phyloP scores from a whole-genome alignment of 371 early-diverging fungal species.

The Haplosporangium sp. region DNA sequence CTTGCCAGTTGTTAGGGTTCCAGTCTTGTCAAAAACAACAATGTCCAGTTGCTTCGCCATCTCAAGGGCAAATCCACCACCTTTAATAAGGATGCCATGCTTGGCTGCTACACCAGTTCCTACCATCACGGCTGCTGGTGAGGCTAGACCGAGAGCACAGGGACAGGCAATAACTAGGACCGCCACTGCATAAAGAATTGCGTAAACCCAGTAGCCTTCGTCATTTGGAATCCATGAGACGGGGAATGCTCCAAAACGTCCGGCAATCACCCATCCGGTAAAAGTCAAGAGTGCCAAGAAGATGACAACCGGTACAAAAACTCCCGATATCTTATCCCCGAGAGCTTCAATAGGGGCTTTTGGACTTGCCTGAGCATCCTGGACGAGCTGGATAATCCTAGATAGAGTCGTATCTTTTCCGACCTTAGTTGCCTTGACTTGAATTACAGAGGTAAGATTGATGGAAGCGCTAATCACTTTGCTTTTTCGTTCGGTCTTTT shows the following conservation, averaged over 20 bases:
- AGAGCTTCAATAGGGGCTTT: constrained; percentile 75
- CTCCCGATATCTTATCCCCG: constrained; percentile 72
- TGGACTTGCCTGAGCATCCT: constrained; percentile 76
- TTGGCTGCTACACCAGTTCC: constrained; percentile 88
- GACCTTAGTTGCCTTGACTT: constrained; percentile 67
- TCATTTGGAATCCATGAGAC: constrained; percentile 59
- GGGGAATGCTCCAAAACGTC: constrained; percentile 57
- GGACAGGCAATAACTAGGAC: constrained; percentile 83
- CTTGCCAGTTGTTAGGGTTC: constrained; percentile 81
- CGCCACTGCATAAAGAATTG: constrained; percentile 76
- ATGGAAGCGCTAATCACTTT: constrained; percentile 72
- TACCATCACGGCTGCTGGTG: constrained; percentile 89
- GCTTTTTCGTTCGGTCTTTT: constrained; percentile 64
- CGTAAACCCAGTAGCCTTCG: constrained; percentile 72
- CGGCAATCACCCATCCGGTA: constrained; percentile 66
- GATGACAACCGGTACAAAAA: constrained; percentile 71
- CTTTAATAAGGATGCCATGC: constrained; percentile 66
- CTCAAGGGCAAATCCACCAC: constrained; percentile 55
- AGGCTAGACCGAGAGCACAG: constrained; percentile 76
- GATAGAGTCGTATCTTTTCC: constrained; percentile 73
- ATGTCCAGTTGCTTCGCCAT: constrained; percentile 92
- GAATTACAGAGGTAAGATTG: constrained; percentile 66
- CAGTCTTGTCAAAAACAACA: constrained; percentile 94
- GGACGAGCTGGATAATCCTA: constrained; percentile 73
- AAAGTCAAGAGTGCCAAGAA: constrained; percentile 66